These are phyloP conservation scores for Zopfia rhizophila DNA, from an alignment of 2,329 filamentous ascomycete genomes.

Conservation along the genomic window DNA sequence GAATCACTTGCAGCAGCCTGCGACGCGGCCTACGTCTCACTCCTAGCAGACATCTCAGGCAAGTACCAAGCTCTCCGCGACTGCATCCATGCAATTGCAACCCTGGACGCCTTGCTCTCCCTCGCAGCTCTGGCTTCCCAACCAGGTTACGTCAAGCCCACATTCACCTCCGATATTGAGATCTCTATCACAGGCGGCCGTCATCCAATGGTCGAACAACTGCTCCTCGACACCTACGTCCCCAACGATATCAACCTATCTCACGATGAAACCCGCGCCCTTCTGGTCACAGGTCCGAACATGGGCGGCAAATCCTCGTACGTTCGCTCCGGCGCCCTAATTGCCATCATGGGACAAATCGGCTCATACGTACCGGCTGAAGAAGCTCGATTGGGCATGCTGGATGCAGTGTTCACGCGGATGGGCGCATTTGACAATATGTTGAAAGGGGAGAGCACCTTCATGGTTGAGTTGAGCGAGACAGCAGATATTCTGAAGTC, in stretches of 20 bases:
- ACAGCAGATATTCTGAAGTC: constrained; percentile 90
- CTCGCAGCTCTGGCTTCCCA: constrained; percentile 84
- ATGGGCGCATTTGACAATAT: constrained; percentile 98
- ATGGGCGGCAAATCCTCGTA: constrained; percentile 99
- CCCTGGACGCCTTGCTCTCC: constrained; percentile 89
- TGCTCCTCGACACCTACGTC: constrained; percentile 86
- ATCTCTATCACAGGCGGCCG: constrained; percentile 80
- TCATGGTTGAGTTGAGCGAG: constrained; percentile 97
- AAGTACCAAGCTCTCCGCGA: constrained; percentile 92
- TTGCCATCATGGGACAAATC: constrained; percentile 93
- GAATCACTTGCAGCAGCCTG: constrained; percentile 93
- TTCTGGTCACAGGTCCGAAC: constrained; percentile 95
- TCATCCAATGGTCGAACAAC: constrained; percentile 95
- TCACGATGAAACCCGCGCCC: constrained; percentile 67
- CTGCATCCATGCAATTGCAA: constrained; percentile 84
- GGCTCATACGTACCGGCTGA: constrained; percentile 92
- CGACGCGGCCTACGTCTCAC: constrained; percentile 78
- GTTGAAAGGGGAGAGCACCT: constrained; percentile 92
- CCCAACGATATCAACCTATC: constrained; percentile 84
- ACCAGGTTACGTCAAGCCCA: constrained; percentile 87
- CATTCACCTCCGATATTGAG: constrained; percentile 70
- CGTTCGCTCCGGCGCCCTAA: constrained; percentile 89
- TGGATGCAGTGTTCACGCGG: constrained; percentile 92
- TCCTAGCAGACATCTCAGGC: constrained; percentile 79
- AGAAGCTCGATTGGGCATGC: constrained; percentile 77